A percentile compares a stretch with the other conserved stretches of the same genome.
phyloP scores from a whole-genome alignment of 148 eudicot genomes.

The Fagopyrum tataricum region DNA sequence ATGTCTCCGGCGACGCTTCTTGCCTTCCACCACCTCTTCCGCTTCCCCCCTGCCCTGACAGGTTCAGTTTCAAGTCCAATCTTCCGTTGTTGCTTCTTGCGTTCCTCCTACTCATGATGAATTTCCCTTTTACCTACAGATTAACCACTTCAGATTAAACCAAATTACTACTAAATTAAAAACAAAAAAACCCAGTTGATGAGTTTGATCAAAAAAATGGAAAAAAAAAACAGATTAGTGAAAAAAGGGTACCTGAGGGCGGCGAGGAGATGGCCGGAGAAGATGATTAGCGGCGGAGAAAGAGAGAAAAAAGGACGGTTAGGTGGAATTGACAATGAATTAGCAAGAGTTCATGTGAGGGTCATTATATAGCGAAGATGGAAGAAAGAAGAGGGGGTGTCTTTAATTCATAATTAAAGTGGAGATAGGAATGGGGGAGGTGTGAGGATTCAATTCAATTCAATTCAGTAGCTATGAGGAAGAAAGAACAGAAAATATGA shows the following conservation, averaged over 20 bases:
- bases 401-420: constrained; percentile 30
- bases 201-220: neutral
- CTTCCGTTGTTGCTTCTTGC: constrained; percentile 1
- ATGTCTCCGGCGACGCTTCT: constrained; percentile 13
- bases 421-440: constrained; percentile 17
- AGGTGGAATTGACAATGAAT: constrained; percentile 10
- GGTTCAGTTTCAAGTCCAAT: constrained; percentile 10
- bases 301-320: neutral
- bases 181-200: neutral
- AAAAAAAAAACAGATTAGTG: neutral
- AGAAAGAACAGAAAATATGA: constrained; percentile 8
- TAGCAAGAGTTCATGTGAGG: constrained; percentile 22
- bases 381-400: constrained; percentile 14
- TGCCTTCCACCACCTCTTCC: constrained; percentile 2
- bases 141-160: no score
- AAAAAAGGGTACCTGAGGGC: neutral
- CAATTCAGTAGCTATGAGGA: constrained; percentile 5
- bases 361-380: constrained; percentile 29
- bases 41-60: constrained; percentile 2
- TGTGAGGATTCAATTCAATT: constrained; percentile 16
- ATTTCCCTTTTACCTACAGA: neutral
- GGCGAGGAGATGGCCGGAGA: neutral
- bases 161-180: no score
- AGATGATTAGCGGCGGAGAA: neutral
- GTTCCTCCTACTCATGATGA: neutral